Evolutionary conservation across 2,329 filamentous ascomycete species (phyloP).

Genomic region (Xylariaceae sp.): DNA sequence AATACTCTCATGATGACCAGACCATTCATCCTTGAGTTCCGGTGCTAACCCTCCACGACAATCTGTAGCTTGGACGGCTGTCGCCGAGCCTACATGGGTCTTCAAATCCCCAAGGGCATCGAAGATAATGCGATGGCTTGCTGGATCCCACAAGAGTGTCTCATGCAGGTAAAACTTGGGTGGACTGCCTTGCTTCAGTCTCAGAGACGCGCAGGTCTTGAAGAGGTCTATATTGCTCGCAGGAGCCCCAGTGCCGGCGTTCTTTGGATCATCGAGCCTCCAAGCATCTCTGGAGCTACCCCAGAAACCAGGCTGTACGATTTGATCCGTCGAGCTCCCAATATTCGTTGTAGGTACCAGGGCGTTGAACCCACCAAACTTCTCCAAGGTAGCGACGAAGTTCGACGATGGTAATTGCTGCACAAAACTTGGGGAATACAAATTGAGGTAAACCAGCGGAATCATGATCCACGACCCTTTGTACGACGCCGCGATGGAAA

Average conservation of each 20-base stretch:
- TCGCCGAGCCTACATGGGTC: background rate
- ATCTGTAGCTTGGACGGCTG: background rate
- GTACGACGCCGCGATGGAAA: background rate
- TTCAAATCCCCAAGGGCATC: background rate
- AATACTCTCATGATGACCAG: background rate
- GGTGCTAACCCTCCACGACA: background rate
- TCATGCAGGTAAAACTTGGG: constrained; percentile 1
- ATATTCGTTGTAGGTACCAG: constrained; percentile 3
- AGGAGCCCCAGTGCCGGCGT: background rate
- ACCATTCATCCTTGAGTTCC: background rate
- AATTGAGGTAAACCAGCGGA: constrained; percentile 3
- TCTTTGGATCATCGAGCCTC: background rate
- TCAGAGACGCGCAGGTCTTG: background rate
- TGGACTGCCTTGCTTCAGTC: background rate
- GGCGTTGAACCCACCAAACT: background rate
- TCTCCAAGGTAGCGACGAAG: background rate
- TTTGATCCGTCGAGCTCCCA: constrained; percentile 1
- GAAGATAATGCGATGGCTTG: constrained; percentile 2
- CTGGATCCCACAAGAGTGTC: constrained; percentile 1
- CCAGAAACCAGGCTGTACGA: constrained; percentile 1
- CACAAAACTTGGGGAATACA: background rate
- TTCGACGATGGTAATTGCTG: constrained; percentile 3
- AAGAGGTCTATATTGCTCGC: constrained; percentile 4
- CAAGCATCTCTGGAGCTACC: background rate
- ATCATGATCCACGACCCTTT: constrained; percentile 3